These are phyloP conservation scores for Lipomyces yamanashiensis DNA, from an alignment of 805 yeast species.

Conservation along the genomic window DNA sequence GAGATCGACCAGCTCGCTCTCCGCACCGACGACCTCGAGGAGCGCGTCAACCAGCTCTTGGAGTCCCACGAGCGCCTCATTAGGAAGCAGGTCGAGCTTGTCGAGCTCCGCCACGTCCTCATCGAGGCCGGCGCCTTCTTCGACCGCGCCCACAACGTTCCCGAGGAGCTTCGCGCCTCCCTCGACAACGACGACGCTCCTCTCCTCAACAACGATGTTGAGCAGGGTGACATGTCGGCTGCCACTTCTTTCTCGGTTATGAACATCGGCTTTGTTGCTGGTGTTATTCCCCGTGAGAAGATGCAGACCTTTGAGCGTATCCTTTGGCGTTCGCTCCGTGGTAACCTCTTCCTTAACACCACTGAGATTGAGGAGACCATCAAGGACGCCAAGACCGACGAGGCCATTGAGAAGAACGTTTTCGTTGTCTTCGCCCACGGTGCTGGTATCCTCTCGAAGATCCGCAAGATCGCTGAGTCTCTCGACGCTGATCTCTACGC, in stretches of 20 bases:
- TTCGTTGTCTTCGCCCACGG: conserved; percentile 95
- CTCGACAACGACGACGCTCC: conserved; percentile 47
- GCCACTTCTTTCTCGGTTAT: conserved; percentile 34
- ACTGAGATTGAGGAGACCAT: conserved; percentile 72
- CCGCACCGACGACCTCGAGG: conserved; percentile 70
- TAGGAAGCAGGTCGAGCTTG: conserved; percentile 63
- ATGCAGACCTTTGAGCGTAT: conserved; percentile 76
- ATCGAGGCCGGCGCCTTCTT: conserved; percentile 56
- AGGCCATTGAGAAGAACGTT: conserved; percentile 70
- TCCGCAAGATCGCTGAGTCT: conserved; percentile 84
- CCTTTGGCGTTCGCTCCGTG: conserved; percentile 90
- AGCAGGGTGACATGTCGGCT: conserved; percentile 35
- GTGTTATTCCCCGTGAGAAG: conserved; percentile 77
- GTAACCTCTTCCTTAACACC: conserved; percentile 80
- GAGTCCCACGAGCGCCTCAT: conserved; percentile 69
- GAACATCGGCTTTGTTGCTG: conserved; percentile 65
- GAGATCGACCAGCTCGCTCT: conserved; percentile 73
- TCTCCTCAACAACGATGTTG: conserved; percentile 48
- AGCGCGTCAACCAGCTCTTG: conserved; percentile 70
- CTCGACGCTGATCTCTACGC: conserved; percentile 79
- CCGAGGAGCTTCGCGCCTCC: conserved; percentile 44
- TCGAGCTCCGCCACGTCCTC: conserved; percentile 72
- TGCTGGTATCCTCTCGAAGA: conserved; percentile 67
- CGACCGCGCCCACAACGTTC: conserved; percentile 42
- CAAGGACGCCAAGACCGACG: conserved; percentile 62